Evolutionary conservation across 306 rosid species (phyloP).

Genomic region (Quercus berberidifolia): DNA sequence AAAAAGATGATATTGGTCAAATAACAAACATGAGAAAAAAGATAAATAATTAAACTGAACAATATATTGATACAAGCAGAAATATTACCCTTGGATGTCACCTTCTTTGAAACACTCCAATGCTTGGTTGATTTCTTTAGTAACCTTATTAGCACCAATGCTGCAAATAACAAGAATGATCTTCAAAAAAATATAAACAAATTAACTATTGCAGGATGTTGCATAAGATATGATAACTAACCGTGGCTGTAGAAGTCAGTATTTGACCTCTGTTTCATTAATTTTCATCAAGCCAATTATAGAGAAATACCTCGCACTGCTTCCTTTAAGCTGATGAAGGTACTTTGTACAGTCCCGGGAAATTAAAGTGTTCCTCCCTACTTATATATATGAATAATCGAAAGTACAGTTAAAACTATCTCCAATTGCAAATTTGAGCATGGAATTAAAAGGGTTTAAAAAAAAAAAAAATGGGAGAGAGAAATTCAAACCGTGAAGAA

Average conservation of each 20-base stretch:
- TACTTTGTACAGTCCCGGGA: neutral
- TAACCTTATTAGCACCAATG: constrained; percentile 35
- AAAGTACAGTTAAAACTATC: too few species aligned
- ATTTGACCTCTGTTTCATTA: neutral
- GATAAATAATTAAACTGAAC: too few species aligned
- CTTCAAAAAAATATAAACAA: neutral
- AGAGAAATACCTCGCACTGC: constrained; percentile 25
- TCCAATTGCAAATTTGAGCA: too few species aligned
- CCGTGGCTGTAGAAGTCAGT: too few species aligned
- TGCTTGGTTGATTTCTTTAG: constrained; percentile 1
- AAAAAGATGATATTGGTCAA: too few species aligned
- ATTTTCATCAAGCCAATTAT: neutral
- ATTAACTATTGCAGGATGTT: too few species aligned
- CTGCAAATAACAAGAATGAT: constrained; percentile 13
- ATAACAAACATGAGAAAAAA: too few species aligned
- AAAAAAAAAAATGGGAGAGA: too few species aligned
- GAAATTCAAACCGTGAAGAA: too few species aligned
- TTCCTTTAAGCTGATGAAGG: constrained; percentile 27
- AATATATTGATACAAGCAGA: neutral
- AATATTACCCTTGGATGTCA: constrained; percentile 20
- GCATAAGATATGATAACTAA: too few species aligned
- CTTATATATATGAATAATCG: neutral
- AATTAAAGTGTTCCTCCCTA: constrained; percentile 11
- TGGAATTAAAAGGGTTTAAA: too few species aligned
- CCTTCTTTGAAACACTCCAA: constrained; percentile 6